phyloP scores from a whole-genome alignment of 495 filamentous ascomycete species.

The Apodospora peruviana region DNA sequence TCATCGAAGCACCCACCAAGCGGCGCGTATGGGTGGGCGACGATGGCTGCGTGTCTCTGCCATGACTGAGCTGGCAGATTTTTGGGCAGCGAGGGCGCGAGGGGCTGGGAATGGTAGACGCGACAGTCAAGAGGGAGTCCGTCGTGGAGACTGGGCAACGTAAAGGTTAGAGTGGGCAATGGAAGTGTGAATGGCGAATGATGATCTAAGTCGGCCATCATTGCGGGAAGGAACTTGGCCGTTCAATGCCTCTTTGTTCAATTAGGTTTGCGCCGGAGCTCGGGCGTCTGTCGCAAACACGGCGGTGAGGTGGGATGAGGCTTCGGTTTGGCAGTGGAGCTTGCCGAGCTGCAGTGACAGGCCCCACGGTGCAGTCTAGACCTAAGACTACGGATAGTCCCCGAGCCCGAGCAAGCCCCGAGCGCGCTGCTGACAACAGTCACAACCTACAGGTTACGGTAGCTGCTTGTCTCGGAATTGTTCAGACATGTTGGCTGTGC shows the following conservation, averaged over 20 bases:
- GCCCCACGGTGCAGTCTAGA: too few relatives aligned
- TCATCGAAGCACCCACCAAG: constrained; percentile 86
- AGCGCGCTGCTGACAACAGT: too few relatives aligned
- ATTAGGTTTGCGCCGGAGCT: too few relatives aligned
- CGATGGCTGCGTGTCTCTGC: constrained; percentile 58
- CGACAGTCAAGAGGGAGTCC: constrained; percentile 68
- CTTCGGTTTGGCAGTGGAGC: too few relatives aligned
- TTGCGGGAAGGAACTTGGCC: background rate
- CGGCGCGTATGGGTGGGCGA: constrained; percentile 88
- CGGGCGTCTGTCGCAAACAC: too few relatives aligned
- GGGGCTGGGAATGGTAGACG: constrained; percentile 61
- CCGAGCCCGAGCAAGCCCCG: too few relatives aligned
- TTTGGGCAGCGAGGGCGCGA: constrained; percentile 21
- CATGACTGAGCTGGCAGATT: constrained; percentile 18
- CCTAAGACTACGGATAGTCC: too few relatives aligned
- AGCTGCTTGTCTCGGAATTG: too few relatives aligned
- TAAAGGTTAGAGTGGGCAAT: constrained; percentile 62
- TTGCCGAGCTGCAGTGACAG: too few relatives aligned
- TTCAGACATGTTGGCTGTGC: too few relatives aligned
- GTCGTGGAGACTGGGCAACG: constrained; percentile 81
- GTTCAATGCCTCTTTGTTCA: background rate
- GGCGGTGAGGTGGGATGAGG: too few relatives aligned
- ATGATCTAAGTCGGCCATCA: background rate
- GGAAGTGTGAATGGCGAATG: constrained; percentile 41
- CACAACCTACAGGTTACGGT: too few relatives aligned